Conservation (phyloP, 441 rosid genomes). For the Iberis amara region DNA sequence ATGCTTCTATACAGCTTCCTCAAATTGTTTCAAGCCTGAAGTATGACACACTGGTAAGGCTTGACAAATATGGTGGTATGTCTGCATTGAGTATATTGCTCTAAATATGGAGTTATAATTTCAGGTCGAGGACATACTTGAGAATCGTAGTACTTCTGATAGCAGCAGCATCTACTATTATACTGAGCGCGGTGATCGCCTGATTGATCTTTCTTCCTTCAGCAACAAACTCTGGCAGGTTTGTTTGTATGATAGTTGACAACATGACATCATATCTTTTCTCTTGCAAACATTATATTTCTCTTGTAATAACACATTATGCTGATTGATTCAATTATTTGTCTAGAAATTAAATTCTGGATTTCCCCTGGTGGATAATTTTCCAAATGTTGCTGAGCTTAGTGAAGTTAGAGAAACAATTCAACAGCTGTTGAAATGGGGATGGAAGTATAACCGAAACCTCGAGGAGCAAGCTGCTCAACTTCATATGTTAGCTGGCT, state of each 20-base stretch:
- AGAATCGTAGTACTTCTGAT: conserved; percentile 59
- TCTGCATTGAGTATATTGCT: conserved; percentile 3
- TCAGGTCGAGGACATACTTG: conserved; percentile 84
- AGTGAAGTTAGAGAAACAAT: conserved; percentile 71
- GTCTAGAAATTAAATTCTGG: conserved; percentile 65
- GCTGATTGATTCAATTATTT: conserved; percentile 27
- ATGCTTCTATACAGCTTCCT: conserved; percentile 65
- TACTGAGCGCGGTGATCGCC: conserved; percentile 93
- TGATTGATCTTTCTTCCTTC: conserved; percentile 76
- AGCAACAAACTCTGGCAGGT: conserved; percentile 91
- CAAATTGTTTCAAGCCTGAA: conserved; percentile 58
- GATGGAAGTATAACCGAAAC: conserved; percentile 90
- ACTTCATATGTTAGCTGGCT: conserved; percentile 95
- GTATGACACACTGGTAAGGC: conserved; percentile 68
- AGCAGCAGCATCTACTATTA: conserved; percentile 79
- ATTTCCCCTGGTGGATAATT: conserved; percentile 57
- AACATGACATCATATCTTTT: conserved; percentile 18
- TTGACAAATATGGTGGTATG: conserved; percentile 12
- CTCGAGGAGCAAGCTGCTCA: conserved; percentile 99
- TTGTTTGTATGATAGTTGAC: conserved; percentile 26
- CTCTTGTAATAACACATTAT: conserved; percentile 20
- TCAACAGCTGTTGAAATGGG: conserved; percentile 91
- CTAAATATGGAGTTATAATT: conserved; percentile 25
- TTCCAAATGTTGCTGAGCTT: conserved; percentile 65
- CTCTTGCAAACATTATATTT: conserved; percentile 12